A percentile compares a stretch with the other conserved stretches of the same genome.
Evolutionary conservation across 805 yeast genomes (phyloP).

Genomic region (Blastobotrys peoriensis): DNA sequence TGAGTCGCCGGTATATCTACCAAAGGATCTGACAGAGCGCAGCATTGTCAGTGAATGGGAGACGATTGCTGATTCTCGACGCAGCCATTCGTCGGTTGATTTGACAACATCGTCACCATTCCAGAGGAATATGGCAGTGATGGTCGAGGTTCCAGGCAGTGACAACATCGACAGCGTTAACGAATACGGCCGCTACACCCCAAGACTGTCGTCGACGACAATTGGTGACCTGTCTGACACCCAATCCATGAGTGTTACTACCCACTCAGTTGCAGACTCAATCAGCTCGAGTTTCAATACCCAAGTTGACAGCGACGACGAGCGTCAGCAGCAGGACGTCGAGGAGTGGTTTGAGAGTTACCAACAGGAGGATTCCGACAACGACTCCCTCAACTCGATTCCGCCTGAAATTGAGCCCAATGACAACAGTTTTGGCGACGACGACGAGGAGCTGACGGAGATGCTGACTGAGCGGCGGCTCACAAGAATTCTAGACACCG

Average conservation of each 20-base stretch:
- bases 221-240: not conserved
- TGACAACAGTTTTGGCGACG: conserved; percentile 1
- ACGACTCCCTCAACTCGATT: conserved; percentile 3
- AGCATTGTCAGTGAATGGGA: not conserved
- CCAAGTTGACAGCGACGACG: conserved; percentile 14
- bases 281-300: too few relatives aligned
- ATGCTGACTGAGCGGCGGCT: not conserved
- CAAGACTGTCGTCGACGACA: not conserved
- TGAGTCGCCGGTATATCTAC: not conserved
- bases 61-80: not conserved
- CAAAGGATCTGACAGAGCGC: not conserved
- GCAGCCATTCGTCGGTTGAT: not conserved
- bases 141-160: not conserved
- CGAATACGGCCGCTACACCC: not conserved
- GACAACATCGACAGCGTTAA: too few relatives aligned
- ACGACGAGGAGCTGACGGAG: not conserved
- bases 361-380: conserved; percentile 1
- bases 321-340: conserved; percentile 30
- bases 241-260: not conserved
- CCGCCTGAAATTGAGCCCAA: conserved; percentile 4
- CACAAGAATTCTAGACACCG: not conserved
- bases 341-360: conserved; percentile 26
- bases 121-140: not conserved
- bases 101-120: not conserved
- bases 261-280: not conserved